A percentile compares a stretch with the other conserved stretches of the same genome.
Evolutionary conservation across 75 land plant species (phyloP).

Genomic region (Isoetes taiwanensis): DNA sequence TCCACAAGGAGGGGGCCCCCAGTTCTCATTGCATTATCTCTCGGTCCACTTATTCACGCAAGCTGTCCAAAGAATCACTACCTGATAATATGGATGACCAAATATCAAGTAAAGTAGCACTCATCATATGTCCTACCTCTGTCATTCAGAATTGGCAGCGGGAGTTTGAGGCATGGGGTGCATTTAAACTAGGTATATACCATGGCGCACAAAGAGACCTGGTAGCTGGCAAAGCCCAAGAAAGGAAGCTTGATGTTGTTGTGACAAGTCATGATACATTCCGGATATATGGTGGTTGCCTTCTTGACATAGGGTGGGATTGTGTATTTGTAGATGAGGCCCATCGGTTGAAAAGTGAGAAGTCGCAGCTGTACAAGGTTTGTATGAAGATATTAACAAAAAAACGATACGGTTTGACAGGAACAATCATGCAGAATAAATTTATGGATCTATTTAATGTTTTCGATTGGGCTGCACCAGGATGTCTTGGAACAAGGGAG

Average conservation of each 20-base stretch:
- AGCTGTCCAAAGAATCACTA: background rate
- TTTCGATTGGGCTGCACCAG: slow-evolving; percentile 86
- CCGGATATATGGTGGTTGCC: slow-evolving; percentile 46
- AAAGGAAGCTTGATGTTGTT: slow-evolving; percentile 42
- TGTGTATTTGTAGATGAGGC: slow-evolving; percentile 88
- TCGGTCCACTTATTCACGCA: background rate
- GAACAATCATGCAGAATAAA: slow-evolving; percentile 93
- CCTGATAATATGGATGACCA: background rate
- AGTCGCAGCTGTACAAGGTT: slow-evolving; percentile 67
- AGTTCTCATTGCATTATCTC: slow-evolving; percentile 11
- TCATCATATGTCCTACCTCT: slow-evolving; percentile 79
- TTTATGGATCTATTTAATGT: slow-evolving; percentile 82
- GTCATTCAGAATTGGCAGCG: slow-evolving; percentile 86
- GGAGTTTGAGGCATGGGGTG: slow-evolving; percentile 82
- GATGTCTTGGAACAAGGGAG: slow-evolving; percentile 69
- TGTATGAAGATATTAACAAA: slow-evolving; percentile 45
- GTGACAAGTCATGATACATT: slow-evolving; percentile 91
- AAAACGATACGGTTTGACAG: slow-evolving; percentile 80
- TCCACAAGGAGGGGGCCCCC: slow-evolving; percentile 30
- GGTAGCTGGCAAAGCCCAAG: slow-evolving; percentile 49
- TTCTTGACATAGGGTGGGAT: slow-evolving; percentile 59
- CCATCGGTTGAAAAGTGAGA: slow-evolving; percentile 92
- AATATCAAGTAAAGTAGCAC: slow-evolving; percentile 20
- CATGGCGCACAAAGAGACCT: slow-evolving; percentile 80
- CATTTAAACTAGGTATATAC: slow-evolving; percentile 53